Base-by-base conservation (phyloP, 768 basidiomycete genomes). In the Nidularia pulvinata region DNA sequence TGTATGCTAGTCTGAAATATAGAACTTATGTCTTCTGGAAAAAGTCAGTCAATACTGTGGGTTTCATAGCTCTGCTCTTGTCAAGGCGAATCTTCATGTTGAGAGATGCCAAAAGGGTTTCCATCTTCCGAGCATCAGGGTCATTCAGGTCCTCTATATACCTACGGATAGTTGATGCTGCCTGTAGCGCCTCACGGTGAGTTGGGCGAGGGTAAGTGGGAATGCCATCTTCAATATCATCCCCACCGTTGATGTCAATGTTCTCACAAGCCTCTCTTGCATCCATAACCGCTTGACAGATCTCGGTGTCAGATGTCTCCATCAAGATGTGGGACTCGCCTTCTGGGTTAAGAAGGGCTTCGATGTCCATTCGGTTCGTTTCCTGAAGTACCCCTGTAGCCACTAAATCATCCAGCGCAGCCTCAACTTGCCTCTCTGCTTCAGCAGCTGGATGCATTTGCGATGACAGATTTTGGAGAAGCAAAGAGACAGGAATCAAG, bases 261-360 rank as follows among this genome's bases (percentile, higher is more conserved):
- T 59, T 61, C 37, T 63, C 58, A 57, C 52, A 52, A 32, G 55
- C 62, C 13, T 54, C 45, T 2, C 50, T 25, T 50, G 61, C 56
- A 44, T 59, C 59, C 33, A 62, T 59, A 1, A 67, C 64, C 1
- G 63, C 57, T n/a, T 63, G 2, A 49, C 42, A 56, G 33, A 61
- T 58, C 49, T 59, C 58, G 7, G n/a, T 33, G 30, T 61, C 59
- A 9, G 39, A 11, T 46, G 52, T 37, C 39, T 57, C 60, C 16
- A 33, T 51, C 51, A 55, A 48, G 48, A 58, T 45, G 25, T 53
- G 48, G 5, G 47, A 46, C 50, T 63, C 55, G 45, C 25, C 55
- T 2, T 30, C 61, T 33, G 65, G 65, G 53, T 67, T 64, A 14
- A 64, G 61, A 1, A 67, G 53, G 19, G 53, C 39, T 36, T 64